Evolutionary conservation across 1,139 yeast species (phyloP).

Genomic region (Nadsonia starkeyi-henricii): DNA sequence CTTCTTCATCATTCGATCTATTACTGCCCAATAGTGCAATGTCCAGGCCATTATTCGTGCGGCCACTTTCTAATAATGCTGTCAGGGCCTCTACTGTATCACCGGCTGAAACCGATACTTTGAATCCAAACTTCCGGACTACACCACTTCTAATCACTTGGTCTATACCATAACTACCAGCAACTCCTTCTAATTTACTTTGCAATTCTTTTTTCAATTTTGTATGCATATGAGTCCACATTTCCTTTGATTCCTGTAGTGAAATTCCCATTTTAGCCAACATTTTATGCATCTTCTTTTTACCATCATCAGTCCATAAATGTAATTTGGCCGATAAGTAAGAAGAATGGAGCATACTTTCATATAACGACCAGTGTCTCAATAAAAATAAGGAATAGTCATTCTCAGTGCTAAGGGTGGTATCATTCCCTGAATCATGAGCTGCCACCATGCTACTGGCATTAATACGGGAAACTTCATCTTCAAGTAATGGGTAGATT

Average conservation of each 20-base stretch:
- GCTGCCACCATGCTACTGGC: conserved; percentile 20
- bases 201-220: conserved; percentile 62
- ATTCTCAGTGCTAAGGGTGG: conserved; percentile 51
- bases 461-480: conserved; percentile 66
- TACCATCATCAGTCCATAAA: conserved; percentile 87
- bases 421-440: conserved; percentile 35
- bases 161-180: conserved; percentile 68
- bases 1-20: conserved; percentile 1
- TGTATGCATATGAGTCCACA: conserved; percentile 85
- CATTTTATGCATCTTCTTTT: conserved; percentile 71
- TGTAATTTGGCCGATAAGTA: conserved; percentile 79
- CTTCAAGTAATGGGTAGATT: conserved; percentile 59
- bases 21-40: conserved; percentile 3
- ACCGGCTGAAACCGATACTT: conserved; percentile 80
- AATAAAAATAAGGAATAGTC: conserved; percentile 79
- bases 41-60: conserved; percentile 4
- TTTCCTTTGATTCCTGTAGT: conserved; percentile 73
- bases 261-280: conserved; percentile 96
- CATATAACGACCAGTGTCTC: conserved; percentile 89
- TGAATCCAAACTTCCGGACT: conserved; percentile 69
- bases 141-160: conserved; percentile 80
- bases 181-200: conserved; percentile 51
- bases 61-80: conserved; percentile 55
- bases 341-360: conserved; percentile 78
- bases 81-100: conserved; percentile 84